Conservation (phyloP, 2,329 filamentous ascomycete species). For the Chrysoporthe puriensis region DNA sequence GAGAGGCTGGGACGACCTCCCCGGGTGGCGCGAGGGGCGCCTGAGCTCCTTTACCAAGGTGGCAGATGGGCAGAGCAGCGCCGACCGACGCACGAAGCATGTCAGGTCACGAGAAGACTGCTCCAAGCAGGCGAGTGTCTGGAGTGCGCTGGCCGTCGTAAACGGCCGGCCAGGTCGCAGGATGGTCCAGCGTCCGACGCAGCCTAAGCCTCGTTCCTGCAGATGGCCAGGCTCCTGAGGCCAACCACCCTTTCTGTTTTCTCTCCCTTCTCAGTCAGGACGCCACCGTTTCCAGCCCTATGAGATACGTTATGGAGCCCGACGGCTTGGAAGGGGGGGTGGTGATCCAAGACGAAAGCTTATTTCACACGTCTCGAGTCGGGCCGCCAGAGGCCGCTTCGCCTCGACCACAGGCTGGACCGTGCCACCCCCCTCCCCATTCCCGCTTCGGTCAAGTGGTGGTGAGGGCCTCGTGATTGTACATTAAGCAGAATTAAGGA, state of each 20-base stretch:
- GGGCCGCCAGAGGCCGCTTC: neutral
- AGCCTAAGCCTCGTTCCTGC: slow-evolving; percentile 12
- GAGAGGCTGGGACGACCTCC: no score
- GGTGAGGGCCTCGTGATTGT: neutral
- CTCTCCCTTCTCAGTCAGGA: no score
- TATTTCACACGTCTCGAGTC: neutral
- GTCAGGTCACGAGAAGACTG: no score
- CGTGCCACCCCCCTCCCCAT: neutral
- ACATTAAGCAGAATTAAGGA: neutral
- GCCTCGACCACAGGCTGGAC: neutral
- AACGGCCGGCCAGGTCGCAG: neutral
- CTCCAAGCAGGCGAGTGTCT: no score
- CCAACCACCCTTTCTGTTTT: neutral
- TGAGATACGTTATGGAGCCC: neutral
- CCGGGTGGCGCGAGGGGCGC: no score
- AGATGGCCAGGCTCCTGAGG: neutral
- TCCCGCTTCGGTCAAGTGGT: neutral
- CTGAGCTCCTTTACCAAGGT: no score
- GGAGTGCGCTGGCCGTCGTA: no score
- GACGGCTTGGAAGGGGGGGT: neutral
- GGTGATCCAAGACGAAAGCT: no score
- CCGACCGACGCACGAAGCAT: no score
- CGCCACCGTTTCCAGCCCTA: neutral
- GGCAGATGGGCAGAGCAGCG: no score
- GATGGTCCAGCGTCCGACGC: neutral